Evolutionary conservation across 164 flowering plant genomes (phyloP), one percentile per base, ranked within the genome.

Genomic region (Annona cherimola): DNA sequence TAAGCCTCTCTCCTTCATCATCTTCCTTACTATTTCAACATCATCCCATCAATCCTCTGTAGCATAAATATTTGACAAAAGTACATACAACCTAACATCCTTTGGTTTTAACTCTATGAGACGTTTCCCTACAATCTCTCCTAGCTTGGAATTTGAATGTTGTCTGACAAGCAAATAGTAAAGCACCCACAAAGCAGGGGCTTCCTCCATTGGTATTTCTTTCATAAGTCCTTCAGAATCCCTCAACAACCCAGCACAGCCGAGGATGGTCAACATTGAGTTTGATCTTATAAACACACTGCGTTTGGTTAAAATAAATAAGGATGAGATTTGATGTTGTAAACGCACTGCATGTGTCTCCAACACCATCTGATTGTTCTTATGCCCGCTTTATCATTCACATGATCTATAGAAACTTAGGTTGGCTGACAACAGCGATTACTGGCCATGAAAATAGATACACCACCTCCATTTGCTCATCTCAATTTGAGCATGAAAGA

Each of bases 211-310:
- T 3, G 86, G 78, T 76, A 89, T 75, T 45, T 70, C 71, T 50
- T 69, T 77, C 44, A 77, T 77, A 16, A 90, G 73, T 54, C 83
- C 85, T 61, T 80, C 87, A 5, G 87, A 81, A 62, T 84, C 84
- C 75, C 81, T 74, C 61, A 81, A 65, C 76, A 86, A 64, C 61
- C 91, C 87, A 35, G 85, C 89, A 39, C 83, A 84, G 14, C 82
- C 76, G 59, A 90, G 89, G 41, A 90, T 89, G 94, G 76, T 86
- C 88, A 35, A 81, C 79, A 59, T 81, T 83, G 18, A 91, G 91
- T 62, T 86, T 81, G 20, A 89, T 79, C 61, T 81, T 80, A 75
- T 88, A 88, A 70, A 77, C 84, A 9, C 83, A 72, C 20, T 41
- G 66, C 92, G 88, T 88, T 6, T 76, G 45, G 65, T 87, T 85